Base-by-base conservation (phyloP, 2,329 filamentous ascomycete genomes). In the Aspergillaceae sp. region DNA sequence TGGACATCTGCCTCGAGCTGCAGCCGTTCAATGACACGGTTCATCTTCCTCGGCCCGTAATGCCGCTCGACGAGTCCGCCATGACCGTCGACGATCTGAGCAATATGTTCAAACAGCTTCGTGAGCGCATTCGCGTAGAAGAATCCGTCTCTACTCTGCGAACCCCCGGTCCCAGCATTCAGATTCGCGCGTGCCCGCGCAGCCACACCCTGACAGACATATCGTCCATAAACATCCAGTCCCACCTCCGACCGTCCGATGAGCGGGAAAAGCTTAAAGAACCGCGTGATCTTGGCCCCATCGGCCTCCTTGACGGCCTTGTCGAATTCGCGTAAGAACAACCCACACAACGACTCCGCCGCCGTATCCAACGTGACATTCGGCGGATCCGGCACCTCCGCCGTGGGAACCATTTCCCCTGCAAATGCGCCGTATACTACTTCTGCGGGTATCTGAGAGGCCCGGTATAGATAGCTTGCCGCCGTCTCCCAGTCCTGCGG, bases 401-500 rank as follows among this genome's bases (percentile, higher is more conserved):
- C 87, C 2, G 87, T 97, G 0, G 92, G 92, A 6, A 98, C 92
- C 62, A 95, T 91, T 53, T 88, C 82, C 33, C 90, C 85, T 0
- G 92, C 91, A 63, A 98, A 98, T 10, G 82, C 79, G 28, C 92
- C 88, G 54, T 85, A 78, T 43, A 90, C 76, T 43, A 98, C 91
- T 1, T 84, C 76, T 43, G 82, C 77, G 0, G 91, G 90, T 8
- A 98, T 82, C 55, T 85, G 82, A 49, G 82, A 82, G 5, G 92
- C 90, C 40, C 91, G 80, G 52, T 86, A 81, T 48, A 98, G 77
- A 66, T 97, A 97, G 41, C 79, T 86, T 2, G 92, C 92, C 3
- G 92, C 92, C 3, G 88, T 92, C 68, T 98, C 92, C 92, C 92
- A 98, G 71, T 98, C 92, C 67, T 98, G 92, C 37, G 92, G 88